A percentile compares a stretch with the other conserved stretches of the same genome.
phyloP scores from a whole-genome alignment of 2,329 filamentous ascomycete species.

The Fusarium buxicola region DNA sequence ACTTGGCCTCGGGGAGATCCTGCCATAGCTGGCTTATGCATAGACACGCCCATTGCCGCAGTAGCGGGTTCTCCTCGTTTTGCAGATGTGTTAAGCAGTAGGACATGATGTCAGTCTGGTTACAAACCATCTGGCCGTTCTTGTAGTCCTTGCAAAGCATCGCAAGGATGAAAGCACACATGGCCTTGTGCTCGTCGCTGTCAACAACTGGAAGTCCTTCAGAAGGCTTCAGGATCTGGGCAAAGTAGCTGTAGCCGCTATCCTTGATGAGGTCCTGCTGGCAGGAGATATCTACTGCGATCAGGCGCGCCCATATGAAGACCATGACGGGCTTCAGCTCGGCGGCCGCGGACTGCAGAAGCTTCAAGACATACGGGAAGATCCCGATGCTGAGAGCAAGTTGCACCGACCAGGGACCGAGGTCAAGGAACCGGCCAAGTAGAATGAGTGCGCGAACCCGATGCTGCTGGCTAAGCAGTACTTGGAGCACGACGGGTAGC shows the following conservation, averaged over 20 bases:
- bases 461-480: conserved; percentile 95
- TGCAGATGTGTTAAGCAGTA: conserved; percentile 86
- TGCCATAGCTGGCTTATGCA: conserved; percentile 96
- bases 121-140: conserved; percentile 90
- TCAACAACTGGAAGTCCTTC: conserved; percentile 88
- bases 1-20: conserved; percentile 92
- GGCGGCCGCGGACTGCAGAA: conserved; percentile 92
- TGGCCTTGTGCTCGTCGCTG: conserved; percentile 93
- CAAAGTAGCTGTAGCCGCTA: conserved; percentile 97
- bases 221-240: conserved; percentile 86
- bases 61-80: conserved; percentile 86
- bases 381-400: conserved; percentile 97
- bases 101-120: conserved; percentile 89
- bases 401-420: conserved; percentile 99
- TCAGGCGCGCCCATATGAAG: conserved; percentile 97
- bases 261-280: conserved; percentile 96
- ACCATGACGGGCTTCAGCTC: conserved; percentile 99
- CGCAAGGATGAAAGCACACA: conserved; percentile 97
- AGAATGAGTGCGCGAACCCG: conserved; percentile 90
- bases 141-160: conserved; percentile 97
- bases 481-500: conserved; percentile 94
- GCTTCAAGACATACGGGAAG: conserved; percentile 97
- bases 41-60: conserved; percentile 95
- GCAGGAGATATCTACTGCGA: conserved; percentile 94
- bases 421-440: conserved; percentile 90